A percentile compares a stretch with the other conserved stretches of the same genome.
Conservation (phyloP, 202 grass and related monocot species). For the Alloteropsis angusta region DNA sequence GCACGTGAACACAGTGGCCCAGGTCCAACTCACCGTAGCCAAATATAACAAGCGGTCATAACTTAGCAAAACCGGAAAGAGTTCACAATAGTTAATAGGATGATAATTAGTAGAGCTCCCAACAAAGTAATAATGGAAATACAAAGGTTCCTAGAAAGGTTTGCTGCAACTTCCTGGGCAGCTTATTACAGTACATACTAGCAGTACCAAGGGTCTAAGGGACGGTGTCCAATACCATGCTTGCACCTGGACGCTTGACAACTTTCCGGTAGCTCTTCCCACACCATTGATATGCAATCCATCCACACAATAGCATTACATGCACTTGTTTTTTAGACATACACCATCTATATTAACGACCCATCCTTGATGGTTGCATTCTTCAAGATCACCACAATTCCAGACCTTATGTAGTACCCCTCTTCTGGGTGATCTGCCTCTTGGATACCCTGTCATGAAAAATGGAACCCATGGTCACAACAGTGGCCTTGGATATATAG, state of each 20-base stretch:
- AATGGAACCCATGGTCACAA: not conserved
- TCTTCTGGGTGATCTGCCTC: slow-evolving; percentile 52
- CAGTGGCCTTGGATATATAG: not conserved
- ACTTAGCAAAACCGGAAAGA: not conserved
- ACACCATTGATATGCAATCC: not conserved
- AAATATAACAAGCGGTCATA: not conserved
- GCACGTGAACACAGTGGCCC: not conserved
- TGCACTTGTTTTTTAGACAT: not conserved
- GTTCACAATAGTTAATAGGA: not conserved
- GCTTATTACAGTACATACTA: slow-evolving; percentile 15
- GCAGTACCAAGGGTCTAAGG: not conserved
- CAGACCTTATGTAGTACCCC: slow-evolving; percentile 66
- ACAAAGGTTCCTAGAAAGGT: not conserved
- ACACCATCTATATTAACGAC: slow-evolving; percentile 26
- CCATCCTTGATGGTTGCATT: slow-evolving; percentile 68
- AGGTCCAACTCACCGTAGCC: not conserved
- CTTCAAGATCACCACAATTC: slow-evolving; percentile 46
- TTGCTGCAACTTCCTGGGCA: slow-evolving; percentile 1
- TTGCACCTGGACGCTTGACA: not conserved
- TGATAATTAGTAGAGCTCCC: not conserved
- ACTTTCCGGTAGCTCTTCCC: not conserved
- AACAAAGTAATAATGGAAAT: not conserved
- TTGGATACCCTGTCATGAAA: slow-evolving; percentile 45
- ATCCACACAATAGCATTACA: not conserved
- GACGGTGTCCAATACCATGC: not conserved